Conservation (phyloP, 192 early-diverging fungal genomes). For the Backusella sp. region DNA sequence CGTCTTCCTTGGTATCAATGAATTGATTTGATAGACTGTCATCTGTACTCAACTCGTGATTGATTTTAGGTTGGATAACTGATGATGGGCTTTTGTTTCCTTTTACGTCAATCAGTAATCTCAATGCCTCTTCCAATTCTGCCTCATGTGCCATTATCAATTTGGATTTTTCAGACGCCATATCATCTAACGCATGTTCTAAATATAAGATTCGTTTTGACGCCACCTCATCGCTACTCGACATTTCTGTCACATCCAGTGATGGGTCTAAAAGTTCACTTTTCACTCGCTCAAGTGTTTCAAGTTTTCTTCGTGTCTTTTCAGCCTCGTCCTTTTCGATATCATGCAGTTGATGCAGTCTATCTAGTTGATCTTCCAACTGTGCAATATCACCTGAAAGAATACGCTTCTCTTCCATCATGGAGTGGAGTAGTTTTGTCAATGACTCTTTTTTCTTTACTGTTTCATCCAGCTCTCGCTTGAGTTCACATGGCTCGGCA, state of each 20-base stretch:
- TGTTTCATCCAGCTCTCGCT: background rate
- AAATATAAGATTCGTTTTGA: background rate
- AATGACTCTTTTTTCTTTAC: background rate
- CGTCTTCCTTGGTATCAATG: background rate
- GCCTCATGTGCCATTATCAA: background rate
- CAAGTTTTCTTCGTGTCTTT: background rate
- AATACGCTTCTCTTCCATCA: background rate
- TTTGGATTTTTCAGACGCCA: background rate
- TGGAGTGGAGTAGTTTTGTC: background rate
- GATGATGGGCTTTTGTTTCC: background rate
- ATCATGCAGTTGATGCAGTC: background rate
- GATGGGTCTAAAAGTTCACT: background rate
- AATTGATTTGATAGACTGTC: constrained; percentile 1
- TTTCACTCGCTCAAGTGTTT: background rate
- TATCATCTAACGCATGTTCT: background rate
- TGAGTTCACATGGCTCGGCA: background rate
- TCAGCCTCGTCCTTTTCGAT: background rate
- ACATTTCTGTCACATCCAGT: background rate
- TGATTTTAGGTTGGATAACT: background rate
- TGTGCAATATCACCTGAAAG: constrained; percentile 4
- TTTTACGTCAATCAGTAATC: background rate
- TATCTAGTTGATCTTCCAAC: background rate
- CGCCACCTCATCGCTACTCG: background rate
- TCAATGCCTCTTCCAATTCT: background rate
- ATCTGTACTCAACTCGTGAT: constrained; percentile 1